Percentiles rank a stretch among this genome's conserved stretches.
Evolutionary conservation across 768 basidiomycete species (phyloP).

Genomic region (Mycena rebaudengoi): DNA sequence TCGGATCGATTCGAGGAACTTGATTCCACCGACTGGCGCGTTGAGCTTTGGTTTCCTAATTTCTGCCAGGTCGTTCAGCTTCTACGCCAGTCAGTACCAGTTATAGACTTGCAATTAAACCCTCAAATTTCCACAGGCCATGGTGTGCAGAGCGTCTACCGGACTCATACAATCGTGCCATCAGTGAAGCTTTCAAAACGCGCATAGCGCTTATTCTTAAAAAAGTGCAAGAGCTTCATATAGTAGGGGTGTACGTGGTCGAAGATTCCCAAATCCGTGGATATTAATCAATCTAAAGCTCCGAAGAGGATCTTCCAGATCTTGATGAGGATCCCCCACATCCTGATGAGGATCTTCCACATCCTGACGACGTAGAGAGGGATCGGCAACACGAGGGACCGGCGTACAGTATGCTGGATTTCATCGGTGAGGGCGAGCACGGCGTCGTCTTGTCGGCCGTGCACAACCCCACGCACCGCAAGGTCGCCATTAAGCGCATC

Average conservation of each 20-base stretch:
- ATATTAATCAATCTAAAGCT: too few relatives aligned
- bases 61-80: background rate
- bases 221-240: too few relatives aligned
- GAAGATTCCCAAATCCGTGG: too few relatives aligned
- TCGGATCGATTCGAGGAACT: background rate
- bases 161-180: background rate
- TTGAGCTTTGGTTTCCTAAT: background rate
- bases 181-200: background rate
- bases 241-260: too few relatives aligned
- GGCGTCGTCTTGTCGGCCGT: conserved; percentile 89
- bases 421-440: conserved; percentile 95
- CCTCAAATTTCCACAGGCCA: background rate
- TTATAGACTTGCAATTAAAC: background rate
- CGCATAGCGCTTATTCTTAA: too few relatives aligned
- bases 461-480: conserved; percentile 78
- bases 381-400: too few relatives aligned
- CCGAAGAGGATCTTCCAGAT: too few relatives aligned
- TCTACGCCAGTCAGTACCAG: background rate
- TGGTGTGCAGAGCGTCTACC: background rate
- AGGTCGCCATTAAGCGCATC: conserved; percentile 97
- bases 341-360: too few relatives aligned
- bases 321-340: too few relatives aligned
- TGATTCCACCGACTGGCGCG: background rate
- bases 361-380: too few relatives aligned
- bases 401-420: conserved; percentile 78